Conservation (phyloP, 805 yeast species). For the Wickerhamomyces kurtzmanii region DNA sequence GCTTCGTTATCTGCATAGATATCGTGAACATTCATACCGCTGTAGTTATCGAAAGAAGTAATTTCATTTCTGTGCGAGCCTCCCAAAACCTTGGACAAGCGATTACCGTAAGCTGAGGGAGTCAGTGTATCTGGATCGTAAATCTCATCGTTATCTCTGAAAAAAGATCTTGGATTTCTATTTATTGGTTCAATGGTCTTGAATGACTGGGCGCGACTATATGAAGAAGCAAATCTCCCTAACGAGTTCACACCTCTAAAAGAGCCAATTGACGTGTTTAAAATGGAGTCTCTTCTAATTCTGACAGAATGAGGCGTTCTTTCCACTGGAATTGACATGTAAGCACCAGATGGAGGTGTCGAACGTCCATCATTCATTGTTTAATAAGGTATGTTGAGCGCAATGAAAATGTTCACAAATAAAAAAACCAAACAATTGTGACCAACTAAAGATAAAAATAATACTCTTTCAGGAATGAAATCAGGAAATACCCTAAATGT, state of each 20-base stretch:
- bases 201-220: slow-evolving; percentile 70
- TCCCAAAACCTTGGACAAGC: slow-evolving; percentile 45
- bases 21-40: slow-evolving; percentile 1
- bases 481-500: no score
- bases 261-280: slow-evolving; percentile 43
- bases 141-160: slow-evolving; percentile 51
- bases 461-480: no score
- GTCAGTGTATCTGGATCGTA: slow-evolving; percentile 62
- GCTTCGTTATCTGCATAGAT: slow-evolving; percentile 12
- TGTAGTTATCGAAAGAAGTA: slow-evolving; percentile 8
- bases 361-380: no score
- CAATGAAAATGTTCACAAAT: no score
- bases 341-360: no score
- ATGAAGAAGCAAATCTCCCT: slow-evolving; percentile 72
- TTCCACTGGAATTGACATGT: slow-evolving; percentile 11
- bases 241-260: slow-evolving; percentile 60
- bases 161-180: slow-evolving; percentile 45
- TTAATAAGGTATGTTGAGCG: no score
- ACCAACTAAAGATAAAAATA: no score
- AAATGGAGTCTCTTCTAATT: slow-evolving; percentile 25
- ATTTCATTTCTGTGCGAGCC: slow-evolving; percentile 21
- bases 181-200: slow-evolving; percentile 38
- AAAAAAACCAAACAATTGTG: no score
- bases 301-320: slow-evolving; percentile 11
- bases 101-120: slow-evolving; percentile 54